Conservation (phyloP, 116 monocot genomes). For the Dioscorea cayenensis region DNA sequence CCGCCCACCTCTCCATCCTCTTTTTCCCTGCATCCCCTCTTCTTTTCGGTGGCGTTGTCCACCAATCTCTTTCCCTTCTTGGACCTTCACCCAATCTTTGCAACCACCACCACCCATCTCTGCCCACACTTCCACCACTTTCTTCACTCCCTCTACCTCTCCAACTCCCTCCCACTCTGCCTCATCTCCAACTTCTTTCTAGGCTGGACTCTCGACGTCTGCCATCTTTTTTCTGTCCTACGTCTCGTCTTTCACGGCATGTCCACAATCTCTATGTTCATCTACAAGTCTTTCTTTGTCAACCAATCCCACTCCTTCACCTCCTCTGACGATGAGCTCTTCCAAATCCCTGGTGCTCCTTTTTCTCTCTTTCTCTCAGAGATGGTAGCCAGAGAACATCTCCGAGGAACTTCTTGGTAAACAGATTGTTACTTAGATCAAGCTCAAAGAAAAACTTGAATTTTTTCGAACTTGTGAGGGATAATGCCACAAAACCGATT, state of each 20-base stretch:
- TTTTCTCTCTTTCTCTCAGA: constrained; percentile 10
- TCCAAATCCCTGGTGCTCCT: constrained; percentile 21
- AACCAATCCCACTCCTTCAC: background rate
- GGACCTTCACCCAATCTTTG: too few relatives aligned
- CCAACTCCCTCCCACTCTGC: constrained; percentile 19
- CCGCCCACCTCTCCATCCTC: too few relatives aligned
- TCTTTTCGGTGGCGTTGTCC: too few relatives aligned
- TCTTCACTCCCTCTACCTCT: background rate
- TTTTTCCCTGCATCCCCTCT: too few relatives aligned
- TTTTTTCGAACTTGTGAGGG: too few relatives aligned
- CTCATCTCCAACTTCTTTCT: constrained; percentile 42
- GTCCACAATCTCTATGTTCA: constrained; percentile 18
- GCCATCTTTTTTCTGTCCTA: constrained; percentile 18
- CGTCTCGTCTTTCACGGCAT: constrained; percentile 38
- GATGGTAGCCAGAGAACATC: too few relatives aligned
- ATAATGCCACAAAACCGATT: too few relatives aligned
- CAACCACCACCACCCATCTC: constrained; percentile 19
- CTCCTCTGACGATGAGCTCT: background rate
- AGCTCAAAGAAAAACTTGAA: too few relatives aligned
- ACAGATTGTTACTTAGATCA: too few relatives aligned
- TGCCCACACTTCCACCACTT: constrained; percentile 12
- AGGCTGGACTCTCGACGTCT: constrained; percentile 28
- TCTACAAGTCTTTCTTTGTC: constrained; percentile 11
- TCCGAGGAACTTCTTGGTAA: too few relatives aligned
- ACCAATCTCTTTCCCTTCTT: too few relatives aligned